Conservation (phyloP, 108 stramenopile species). For the Pseudonitzschia multistriata region DNA sequence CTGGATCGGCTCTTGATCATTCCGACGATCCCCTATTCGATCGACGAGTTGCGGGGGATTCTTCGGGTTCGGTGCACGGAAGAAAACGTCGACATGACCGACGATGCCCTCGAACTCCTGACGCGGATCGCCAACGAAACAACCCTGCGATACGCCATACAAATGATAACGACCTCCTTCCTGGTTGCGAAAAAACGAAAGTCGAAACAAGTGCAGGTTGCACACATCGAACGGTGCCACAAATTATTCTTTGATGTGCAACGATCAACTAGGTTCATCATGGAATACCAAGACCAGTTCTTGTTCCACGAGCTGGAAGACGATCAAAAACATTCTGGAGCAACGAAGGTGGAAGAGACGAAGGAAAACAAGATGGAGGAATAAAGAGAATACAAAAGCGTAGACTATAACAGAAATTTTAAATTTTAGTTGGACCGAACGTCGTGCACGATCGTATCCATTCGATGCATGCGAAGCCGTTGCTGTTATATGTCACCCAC, state of each 20-base stretch:
- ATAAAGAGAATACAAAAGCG: slow-evolving; percentile 4
- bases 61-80: slow-evolving; percentile 88
- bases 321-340: background rate
- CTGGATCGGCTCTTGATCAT: slow-evolving; percentile 98
- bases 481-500: slow-evolving; percentile 34
- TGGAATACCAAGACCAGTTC: slow-evolving; percentile 98
- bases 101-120: slow-evolving; percentile 93
- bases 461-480: background rate
- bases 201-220: slow-evolving; percentile 80
- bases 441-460: background rate
- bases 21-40: slow-evolving; percentile 85
- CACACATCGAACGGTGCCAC: slow-evolving; percentile 90
- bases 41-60: slow-evolving; percentile 87
- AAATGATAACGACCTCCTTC: slow-evolving; percentile 95
- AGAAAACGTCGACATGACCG: slow-evolving; percentile 98
- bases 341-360: slow-evolving; percentile 5
- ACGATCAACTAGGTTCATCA: slow-evolving; percentile 95
- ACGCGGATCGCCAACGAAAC: slow-evolving; percentile 96
- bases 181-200: slow-evolving; percentile 90
- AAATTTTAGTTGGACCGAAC: background rate
- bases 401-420: background rate
- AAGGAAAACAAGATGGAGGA: slow-evolving; percentile 35
- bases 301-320: slow-evolving; percentile 79
- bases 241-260: slow-evolving; percentile 96
- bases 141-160: slow-evolving; percentile 97